These are phyloP conservation scores for Verticillium nonalfalfae DNA, from an alignment of 2,329 filamentous ascomycete genomes.

Conservation along the genomic window DNA sequence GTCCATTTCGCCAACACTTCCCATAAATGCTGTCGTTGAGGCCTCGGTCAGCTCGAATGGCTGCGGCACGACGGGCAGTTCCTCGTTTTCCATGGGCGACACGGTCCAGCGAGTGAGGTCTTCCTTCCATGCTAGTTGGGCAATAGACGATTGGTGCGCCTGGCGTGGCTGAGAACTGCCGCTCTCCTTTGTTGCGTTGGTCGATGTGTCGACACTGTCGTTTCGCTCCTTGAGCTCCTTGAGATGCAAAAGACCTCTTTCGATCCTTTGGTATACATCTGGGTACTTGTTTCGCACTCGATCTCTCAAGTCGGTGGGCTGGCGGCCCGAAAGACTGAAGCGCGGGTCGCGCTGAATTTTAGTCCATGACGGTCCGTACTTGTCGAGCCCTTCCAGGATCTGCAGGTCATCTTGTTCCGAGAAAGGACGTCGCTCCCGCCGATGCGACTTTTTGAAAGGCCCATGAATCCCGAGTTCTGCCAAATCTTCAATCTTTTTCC, in stretches of 20 bases:
- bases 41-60: conserved; percentile 39
- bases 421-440: conserved; percentile 54
- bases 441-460: conserved; percentile 55
- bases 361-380: conserved; percentile 59
- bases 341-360: conserved; percentile 55
- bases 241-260: conserved; percentile 44
- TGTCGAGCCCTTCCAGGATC: conserved; percentile 52
- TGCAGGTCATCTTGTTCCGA: conserved; percentile 57
- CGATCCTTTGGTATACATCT: conserved; percentile 48
- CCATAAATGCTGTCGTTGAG: conserved; percentile 30
- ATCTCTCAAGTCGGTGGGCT: conserved; percentile 58
- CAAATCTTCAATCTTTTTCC: conserved; percentile 50
- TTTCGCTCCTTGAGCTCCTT: conserved; percentile 33
- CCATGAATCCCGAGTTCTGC: conserved; percentile 53
- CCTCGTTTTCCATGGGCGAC: conserved; percentile 23
- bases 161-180: conserved; percentile 25
- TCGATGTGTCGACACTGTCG: conserved; percentile 42
- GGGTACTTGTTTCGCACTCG: conserved; percentile 59
- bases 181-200: conserved; percentile 42
- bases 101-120: conserved; percentile 38
- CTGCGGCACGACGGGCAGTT: conserved; percentile 13
- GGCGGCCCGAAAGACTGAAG: conserved; percentile 51
- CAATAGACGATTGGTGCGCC: conserved; percentile 28
- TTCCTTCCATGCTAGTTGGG: conserved; percentile 35
- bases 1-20: conserved; percentile 50